Base-by-base conservation (phyloP, 345 rosid species). In the Populus euphratica region DNA sequence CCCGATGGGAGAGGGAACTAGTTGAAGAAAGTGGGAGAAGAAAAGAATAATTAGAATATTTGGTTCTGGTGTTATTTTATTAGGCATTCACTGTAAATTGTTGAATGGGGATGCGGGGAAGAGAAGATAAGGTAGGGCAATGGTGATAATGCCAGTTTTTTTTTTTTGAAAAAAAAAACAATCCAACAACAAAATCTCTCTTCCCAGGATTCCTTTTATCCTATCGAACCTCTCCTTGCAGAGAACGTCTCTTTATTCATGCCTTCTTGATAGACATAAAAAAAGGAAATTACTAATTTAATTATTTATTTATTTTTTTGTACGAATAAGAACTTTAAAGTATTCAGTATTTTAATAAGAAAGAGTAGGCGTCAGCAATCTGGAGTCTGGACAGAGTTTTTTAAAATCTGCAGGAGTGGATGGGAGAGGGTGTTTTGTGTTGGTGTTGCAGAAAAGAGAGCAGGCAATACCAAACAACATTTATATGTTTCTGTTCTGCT, bases 111-210 rank as follows among this genome's bases (percentile, higher is more conserved):
- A 73, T 1, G 87, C 73, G 85, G 88, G 86, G 88, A 56, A 78
- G 83, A 81, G 76, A 85, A 84, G 89, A 86, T 85, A 88, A 86
- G 89, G 88, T 80, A 73, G 83, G 70, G 84, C 81, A 69, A 77
- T 43, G 54, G 81, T 75, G 85, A 84, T 73, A 80, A 80, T 83
- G 82, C 84, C 70, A 73, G 83, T 83, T n/a, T 31, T 31, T 33
- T 33, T 33, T 27, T 27, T 27, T 27, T 0, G 1, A 70, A 56
- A 21, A 56, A 50, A 77, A 31, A 21, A 33, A 33, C 66, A 75
- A 77, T 64, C 87, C 85, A 85, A 77, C 84, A 78, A 27, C 87
- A 76, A 76, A 59, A 82, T 87, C 90, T 84, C 72, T 63, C 79
- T 73, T 41, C 72, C 66, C 62, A 79, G 77, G 84, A 78, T 85